These are phyloP conservation scores for Zymoseptoria brevis DNA, from an alignment of 2,329 filamentous ascomycete species.

Conservation along the genomic window DNA sequence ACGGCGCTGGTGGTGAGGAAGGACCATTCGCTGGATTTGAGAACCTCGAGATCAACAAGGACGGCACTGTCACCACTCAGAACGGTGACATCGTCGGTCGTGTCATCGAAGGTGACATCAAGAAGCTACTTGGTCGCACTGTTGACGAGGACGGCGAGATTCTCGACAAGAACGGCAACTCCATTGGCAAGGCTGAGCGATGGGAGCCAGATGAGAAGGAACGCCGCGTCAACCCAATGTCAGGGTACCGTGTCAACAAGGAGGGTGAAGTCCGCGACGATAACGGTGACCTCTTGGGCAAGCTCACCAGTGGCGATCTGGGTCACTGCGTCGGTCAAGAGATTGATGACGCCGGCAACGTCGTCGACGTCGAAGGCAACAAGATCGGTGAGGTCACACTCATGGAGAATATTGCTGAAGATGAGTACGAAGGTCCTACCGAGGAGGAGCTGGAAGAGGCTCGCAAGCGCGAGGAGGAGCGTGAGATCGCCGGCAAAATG, in stretches of 20 bases:
- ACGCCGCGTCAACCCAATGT: slow-evolving; percentile 52
- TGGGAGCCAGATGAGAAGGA: slow-evolving; percentile 49
- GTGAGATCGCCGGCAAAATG: slow-evolving; percentile 71
- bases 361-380: slow-evolving; percentile 50
- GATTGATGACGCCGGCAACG: slow-evolving; percentile 46
- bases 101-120: slow-evolving; percentile 43
- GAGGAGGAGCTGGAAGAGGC: slow-evolving; percentile 46
- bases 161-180: slow-evolving; percentile 47
- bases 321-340: slow-evolving; percentile 46
- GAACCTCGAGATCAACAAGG: slow-evolving; percentile 48
- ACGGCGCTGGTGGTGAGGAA: slow-evolving; percentile 43
- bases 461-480: slow-evolving; percentile 55
- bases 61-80: slow-evolving; percentile 46
- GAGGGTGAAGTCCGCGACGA: slow-evolving; percentile 46
- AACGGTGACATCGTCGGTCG: slow-evolving; percentile 42
- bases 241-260: slow-evolving; percentile 47
- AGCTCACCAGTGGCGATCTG: slow-evolving; percentile 44
- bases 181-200: slow-evolving; percentile 45
- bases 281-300: slow-evolving; percentile 43
- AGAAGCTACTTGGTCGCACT: slow-evolving; percentile 44
- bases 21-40: slow-evolving; percentile 55
- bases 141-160: slow-evolving; percentile 47
- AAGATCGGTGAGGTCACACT: slow-evolving; percentile 56
- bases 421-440: slow-evolving; percentile 49
- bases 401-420: slow-evolving; percentile 49